Evolutionary conservation across 2,329 filamentous ascomycete genomes (phyloP).

Genomic region (Talaromyces sp.): DNA sequence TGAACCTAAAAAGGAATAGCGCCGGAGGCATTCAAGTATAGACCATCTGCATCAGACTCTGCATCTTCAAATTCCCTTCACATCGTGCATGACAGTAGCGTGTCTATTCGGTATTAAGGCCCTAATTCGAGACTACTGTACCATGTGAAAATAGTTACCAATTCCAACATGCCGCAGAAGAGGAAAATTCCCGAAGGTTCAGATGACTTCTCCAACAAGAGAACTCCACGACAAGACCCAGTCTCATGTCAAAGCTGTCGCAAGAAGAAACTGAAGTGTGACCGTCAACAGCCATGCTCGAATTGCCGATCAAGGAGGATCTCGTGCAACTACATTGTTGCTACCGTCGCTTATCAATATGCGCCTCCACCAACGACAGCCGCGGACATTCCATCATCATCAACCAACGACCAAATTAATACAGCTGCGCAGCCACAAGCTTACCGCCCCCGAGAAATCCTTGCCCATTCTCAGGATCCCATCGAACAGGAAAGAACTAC

Average conservation of each 20-base stretch:
- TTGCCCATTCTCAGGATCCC: slow-evolving; percentile 16
- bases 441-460: slow-evolving; percentile 25
- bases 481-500: slow-evolving; percentile 1
- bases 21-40: not conserved
- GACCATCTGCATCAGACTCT: not conserved
- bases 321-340: slow-evolving; percentile 22
- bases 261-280: slow-evolving; percentile 50
- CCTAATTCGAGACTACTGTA: not conserved
- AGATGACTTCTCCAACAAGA: slow-evolving; percentile 15
- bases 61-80: not conserved
- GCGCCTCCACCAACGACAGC: not conserved
- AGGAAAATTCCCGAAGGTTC: slow-evolving; percentile 15
- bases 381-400: not conserved
- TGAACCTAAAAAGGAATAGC: not conserved
- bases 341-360: not conserved
- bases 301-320: slow-evolving; percentile 38
- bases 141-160: not conserved
- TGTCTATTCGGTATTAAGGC: not conserved
- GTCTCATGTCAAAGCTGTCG: slow-evolving; percentile 39
- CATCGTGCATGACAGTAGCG: not conserved
- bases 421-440: slow-evolving; percentile 21
- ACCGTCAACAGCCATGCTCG: slow-evolving; percentile 48
- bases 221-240: slow-evolving; percentile 30
- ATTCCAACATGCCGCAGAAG: slow-evolving; percentile 21
- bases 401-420: slow-evolving; percentile 19